Evolutionary conservation across 2,329 filamentous ascomycete species (phyloP).

Genomic region (Fusarium newnesense): DNA sequence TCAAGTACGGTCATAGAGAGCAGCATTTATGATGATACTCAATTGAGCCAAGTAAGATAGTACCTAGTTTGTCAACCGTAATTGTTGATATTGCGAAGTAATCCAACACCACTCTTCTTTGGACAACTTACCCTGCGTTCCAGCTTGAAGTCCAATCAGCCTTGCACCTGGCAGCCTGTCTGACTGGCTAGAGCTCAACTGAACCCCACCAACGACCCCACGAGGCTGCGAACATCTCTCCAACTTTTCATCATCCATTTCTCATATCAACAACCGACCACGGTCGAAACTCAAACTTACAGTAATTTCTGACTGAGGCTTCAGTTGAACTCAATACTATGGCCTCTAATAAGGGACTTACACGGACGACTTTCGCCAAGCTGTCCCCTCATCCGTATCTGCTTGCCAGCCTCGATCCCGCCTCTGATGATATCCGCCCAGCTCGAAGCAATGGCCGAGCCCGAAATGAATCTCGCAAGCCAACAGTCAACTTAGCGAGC

Average conservation of each 20-base stretch:
- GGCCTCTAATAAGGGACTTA: constrained; percentile 54
- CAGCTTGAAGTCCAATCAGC: constrained; percentile 22
- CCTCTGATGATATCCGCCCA: constrained; percentile 57
- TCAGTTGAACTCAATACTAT: constrained; percentile 17
- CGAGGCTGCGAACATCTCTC: constrained; percentile 41
- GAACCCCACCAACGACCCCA: constrained; percentile 13
- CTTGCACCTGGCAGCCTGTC: constrained; percentile 9
- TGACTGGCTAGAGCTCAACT: constrained; percentile 23
- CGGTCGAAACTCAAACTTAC: neutral
- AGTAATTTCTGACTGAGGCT: neutral
- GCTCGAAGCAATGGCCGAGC: constrained; percentile 84
- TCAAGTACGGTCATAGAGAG: neutral
- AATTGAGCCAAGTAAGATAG: neutral
- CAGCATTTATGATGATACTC: no score
- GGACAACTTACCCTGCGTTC: constrained; percentile 9
- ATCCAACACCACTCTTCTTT: neutral
- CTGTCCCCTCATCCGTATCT: constrained; percentile 91
- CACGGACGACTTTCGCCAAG: constrained; percentile 82
- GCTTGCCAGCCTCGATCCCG: constrained; percentile 83
- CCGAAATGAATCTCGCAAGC: constrained; percentile 73
- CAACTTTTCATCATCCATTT: constrained; percentile 43
- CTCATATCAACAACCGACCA: neutral
- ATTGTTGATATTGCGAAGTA: neutral
- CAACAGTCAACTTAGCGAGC: constrained; percentile 84
- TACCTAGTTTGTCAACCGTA: neutral